Base-by-base conservation (phyloP, 2,329 filamentous ascomycete genomes). In the Albophoma yamanashiensis region DNA sequence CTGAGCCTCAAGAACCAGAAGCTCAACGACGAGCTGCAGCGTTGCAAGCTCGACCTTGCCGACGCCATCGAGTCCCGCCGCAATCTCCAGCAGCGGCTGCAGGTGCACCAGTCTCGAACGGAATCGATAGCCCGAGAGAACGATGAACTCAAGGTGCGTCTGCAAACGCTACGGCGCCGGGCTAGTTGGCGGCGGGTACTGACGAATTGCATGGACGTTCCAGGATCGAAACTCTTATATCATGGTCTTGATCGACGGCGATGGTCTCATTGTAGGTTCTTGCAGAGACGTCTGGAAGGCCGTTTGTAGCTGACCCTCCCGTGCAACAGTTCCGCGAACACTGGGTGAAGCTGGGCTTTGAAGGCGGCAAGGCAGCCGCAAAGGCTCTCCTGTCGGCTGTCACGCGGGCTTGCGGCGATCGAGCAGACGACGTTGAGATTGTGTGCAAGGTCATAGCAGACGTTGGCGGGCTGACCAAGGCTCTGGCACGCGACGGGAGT, bases 211-310 rank as follows among this genome's bases (percentile, higher is more conserved):
- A 20, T 42, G 55, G 50, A 40, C 59, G 9, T 11, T 27, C 36
- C 65, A 84, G 80, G 78, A 76, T 61, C 76, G 73, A 57, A 86
- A 85, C 70, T 77, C 80, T 47, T 88, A 88, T 69, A 75, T 86
- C 66, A 71, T 83, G 64, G 78, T 86, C 45, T 68, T 87, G 64
- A 80, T 88, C 65, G 85, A 88, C 68, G 85, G 84, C 43, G 81
- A 88, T 69, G 82, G 83, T 53, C 76, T 86, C 61, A 74, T 86
- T 69, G 84, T 87, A 66, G 59, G 67, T 67, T 57, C 27, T 27
- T 43, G 57, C 2, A 14, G 11, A 14, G 11, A 38, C 20, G 2
- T 22, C 31, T 1, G 8, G 4, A 3, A 38, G 8, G 27, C 4
- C 5, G 4, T 4, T 43, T 0, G 34, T 36, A 6, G 58, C 57